Base-by-base conservation (phyloP, 1,284 basidiomycete genomes). In the Ceratobasidium sp. region DNA sequence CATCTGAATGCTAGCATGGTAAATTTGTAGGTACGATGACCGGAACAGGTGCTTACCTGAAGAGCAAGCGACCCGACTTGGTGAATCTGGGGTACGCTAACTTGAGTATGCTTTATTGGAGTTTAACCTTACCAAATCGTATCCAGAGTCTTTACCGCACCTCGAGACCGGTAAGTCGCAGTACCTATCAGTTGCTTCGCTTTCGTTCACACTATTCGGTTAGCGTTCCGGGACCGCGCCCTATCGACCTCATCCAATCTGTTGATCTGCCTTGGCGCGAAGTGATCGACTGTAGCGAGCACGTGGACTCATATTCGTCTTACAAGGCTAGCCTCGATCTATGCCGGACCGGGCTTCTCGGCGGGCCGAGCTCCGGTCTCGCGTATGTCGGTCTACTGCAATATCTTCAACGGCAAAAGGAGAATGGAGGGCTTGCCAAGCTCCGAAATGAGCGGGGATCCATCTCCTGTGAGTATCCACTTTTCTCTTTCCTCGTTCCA, bases 231-330 rank as follows among this genome's bases (percentile, higher is more conserved):
- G 74, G 74, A 20, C 74, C 74, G 2, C 62, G 74, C 18, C 74
- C 74, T 18, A 67, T 76, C 44, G 74, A 76, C 64, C 64, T 76
- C 18, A 64, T 76, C 16, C 74, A 76, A 30, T 55, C 74, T 54
- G 64, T 76, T 23, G 74, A 76, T 67, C 55, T 76, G 48, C 74
- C 74, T 54, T 76, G 74, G 74, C 62, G 64, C n/a, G 74, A 76
- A 27, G 74, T 76, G 14, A 76, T 76, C 64, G 74, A 76, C 64
- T 64, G 62, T 12, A 64, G 62, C 48, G 74, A 76, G 27, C 74
- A 76, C 23, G 74, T 76, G 50, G 38, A 64, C 20, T 76, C 74
- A 8, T 35, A 54, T n/a, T 64, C 46, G 3, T 66, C 74, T 2
- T 76, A 76, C 41, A 48, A 64, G 35, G 64, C 64, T 46, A 66